Base-by-base conservation (phyloP, 2,329 filamentous ascomycete species). In the Calonectria ilicicola region DNA sequence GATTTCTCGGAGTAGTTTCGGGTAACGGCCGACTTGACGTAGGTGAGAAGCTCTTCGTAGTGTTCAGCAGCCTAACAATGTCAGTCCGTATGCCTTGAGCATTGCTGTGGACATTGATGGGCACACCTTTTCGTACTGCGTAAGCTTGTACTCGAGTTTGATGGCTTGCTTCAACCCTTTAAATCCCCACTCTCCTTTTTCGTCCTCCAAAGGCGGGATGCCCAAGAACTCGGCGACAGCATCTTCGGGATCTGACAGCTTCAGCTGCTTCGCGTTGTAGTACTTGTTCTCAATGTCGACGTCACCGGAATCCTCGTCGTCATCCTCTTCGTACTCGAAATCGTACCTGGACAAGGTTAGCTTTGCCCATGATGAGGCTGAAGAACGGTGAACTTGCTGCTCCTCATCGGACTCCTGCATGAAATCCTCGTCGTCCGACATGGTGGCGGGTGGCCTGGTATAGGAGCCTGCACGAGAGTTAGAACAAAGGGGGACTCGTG, bases 201-300 rank as follows among this genome's bases (percentile, higher is more conserved):
- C 95, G 67, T 92, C 86, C 84, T 99, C 96, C 56, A 98, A 84
- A 17, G 90, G 88, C 6, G 95, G 95, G 75, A 99, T 93, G 38
- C 92, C 94, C n/a, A 98, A 87, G 80, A 99, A 99, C 83, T 98
- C 96, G 42, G 93, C 91, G 69, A 99, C 94, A 2, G 97, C 97
- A 78, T 95, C 95, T 80, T 97, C 91, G 0, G 96, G 95, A 70
- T 96, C 95, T 74, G 93, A 93, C 51, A 89, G 88, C 87, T 98
- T 99, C 82, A 98, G 92, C 86, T 98, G 96, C 86, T 99, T 99
- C 51, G 97, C 97, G 85, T 98, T 98, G 89, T 98, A 99, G 88
- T 99, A 99, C 86, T 98, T 98, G 88, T 99, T 99, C 84, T 99
- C 97, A 83, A 98, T 97, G 78, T 96, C 95, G 79, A 98, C 94